A percentile compares a stretch with the other conserved stretches of the same genome.
Evolutionary conservation across 345 rosid species (phyloP).

Genomic region (Cochlearia excelsa): DNA sequence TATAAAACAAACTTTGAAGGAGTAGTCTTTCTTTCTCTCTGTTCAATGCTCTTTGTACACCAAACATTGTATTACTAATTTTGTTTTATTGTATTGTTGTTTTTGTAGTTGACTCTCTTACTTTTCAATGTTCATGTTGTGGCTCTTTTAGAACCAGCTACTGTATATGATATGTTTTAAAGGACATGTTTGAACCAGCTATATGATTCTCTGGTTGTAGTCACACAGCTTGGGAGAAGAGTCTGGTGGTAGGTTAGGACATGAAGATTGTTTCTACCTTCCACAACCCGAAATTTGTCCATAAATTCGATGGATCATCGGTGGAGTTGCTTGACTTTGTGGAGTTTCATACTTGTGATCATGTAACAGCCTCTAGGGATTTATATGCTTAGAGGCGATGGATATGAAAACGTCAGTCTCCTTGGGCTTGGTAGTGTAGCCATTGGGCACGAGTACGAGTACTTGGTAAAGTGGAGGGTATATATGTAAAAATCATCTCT

Average conservation of each 20-base stretch:
- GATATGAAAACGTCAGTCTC: constrained; percentile 45
- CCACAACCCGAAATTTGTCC: constrained; percentile 52
- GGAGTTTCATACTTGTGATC: constrained; percentile 61
- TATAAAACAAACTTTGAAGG: no score
- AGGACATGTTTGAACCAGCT: no score
- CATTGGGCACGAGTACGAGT: constrained; percentile 51
- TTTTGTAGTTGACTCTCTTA: no score
- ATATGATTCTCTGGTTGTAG: no score
- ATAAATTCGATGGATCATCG: constrained; percentile 43
- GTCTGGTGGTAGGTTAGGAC: constrained; percentile 63
- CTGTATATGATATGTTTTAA: no score
- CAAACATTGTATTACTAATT: no score
- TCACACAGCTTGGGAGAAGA: constrained; percentile 58
- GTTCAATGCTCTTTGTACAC: no score
- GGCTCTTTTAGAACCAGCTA: no score
- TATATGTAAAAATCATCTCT: constrained; percentile 47
- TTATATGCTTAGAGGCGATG: constrained; percentile 59
- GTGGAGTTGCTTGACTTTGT: constrained; percentile 59
- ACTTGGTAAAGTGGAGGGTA: constrained; percentile 51
- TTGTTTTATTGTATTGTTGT: no score
- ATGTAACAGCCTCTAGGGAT: constrained; percentile 55
- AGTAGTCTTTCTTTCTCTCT: no score
- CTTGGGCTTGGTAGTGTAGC: constrained; percentile 47
- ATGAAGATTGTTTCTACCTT: constrained; percentile 50
- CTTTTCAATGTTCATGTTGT: no score